Evolutionary conservation across 129 eudicot genomes (phyloP), one percentile per base, ranked within the genome.

Genomic region (Artemisia annua): DNA sequence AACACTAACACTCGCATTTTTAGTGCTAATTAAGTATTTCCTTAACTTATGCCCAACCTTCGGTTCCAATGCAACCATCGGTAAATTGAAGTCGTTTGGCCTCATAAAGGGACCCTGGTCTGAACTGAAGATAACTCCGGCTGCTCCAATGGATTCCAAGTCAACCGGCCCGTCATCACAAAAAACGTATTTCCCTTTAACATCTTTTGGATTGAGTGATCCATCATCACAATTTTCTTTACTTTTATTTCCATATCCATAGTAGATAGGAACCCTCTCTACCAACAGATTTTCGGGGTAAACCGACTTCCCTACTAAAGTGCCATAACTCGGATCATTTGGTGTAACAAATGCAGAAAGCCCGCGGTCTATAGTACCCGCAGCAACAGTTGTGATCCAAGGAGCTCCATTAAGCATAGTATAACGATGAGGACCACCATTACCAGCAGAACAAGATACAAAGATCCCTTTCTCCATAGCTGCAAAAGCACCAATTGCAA

Each of bases 391-490:
- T 1, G 87, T 79, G 70, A 83, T 82, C 85, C 87, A 86, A 1
- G 90, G 90, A 70, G 87, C 87, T 73, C 90, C 87, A 39, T 79
- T 86, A 5, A 39, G 1, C 1, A 86, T 15, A 12, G 87, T 86
- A 75, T 83, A 80, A 11, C 48, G 18, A 79, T 76, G 84, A 64
- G 87, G 90, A 1, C 90, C 90, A 1, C 9, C 71, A 55, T 86
- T 86, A 20, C 90, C 87, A 28, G 85, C 90, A 24, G 85, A 69
- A 7, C 84, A 79, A 15, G 89, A 63, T 11, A 85, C 86, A 72
- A 85, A 82, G 5, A 85, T 82, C 75, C 87, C 85, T 51, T 73
- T 85, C 11, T 79, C 83, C 84, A 85, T 79, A 11, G 86, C 86
- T 66, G 82, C 84, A 68, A 85, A 85, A 0, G 89, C 77, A 55